phyloP scores from a whole-genome alignment of 805 yeast species.

The Candida koratica region DNA sequence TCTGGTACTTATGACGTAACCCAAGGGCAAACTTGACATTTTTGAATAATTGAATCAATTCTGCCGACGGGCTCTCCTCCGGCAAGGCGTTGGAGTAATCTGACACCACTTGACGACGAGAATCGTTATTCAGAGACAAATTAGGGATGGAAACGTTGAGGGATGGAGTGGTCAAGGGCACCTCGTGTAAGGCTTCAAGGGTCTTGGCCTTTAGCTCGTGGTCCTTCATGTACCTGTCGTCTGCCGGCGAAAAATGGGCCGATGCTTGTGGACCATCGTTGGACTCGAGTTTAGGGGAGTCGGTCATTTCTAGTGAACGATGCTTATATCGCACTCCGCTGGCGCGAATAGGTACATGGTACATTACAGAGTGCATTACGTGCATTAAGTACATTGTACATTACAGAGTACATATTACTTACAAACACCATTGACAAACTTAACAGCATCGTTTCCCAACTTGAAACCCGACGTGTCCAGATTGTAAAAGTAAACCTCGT shows the following conservation, averaged over 20 bases:
- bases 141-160: slow-evolving; percentile 16
- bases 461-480: not conserved
- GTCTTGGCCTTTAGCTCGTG: slow-evolving; percentile 66
- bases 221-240: slow-evolving; percentile 59
- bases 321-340: too few species aligned
- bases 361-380: too few species aligned
- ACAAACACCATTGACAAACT: slow-evolving; percentile 4
- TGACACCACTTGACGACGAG: slow-evolving; percentile 8
- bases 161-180: slow-evolving; percentile 20
- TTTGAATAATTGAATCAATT: slow-evolving; percentile 57
- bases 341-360: too few species aligned
- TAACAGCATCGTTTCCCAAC: not conserved
- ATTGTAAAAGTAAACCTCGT: not conserved
- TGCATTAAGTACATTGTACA: too few species aligned
- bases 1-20: slow-evolving; percentile 72
- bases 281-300: too few species aligned
- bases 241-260: slow-evolving; percentile 61
- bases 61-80: slow-evolving; percentile 62
- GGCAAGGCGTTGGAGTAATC: slow-evolving; percentile 19
- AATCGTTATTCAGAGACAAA: slow-evolving; percentile 14
- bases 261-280: slow-evolving; percentile 22
- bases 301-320: too few species aligned
- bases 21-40: slow-evolving; percentile 65
- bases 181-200: slow-evolving; percentile 44
- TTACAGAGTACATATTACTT: too few species aligned